These are phyloP conservation scores for Lipomyces yamadae DNA, from an alignment of 805 yeast genomes.

Conservation along the genomic window DNA sequence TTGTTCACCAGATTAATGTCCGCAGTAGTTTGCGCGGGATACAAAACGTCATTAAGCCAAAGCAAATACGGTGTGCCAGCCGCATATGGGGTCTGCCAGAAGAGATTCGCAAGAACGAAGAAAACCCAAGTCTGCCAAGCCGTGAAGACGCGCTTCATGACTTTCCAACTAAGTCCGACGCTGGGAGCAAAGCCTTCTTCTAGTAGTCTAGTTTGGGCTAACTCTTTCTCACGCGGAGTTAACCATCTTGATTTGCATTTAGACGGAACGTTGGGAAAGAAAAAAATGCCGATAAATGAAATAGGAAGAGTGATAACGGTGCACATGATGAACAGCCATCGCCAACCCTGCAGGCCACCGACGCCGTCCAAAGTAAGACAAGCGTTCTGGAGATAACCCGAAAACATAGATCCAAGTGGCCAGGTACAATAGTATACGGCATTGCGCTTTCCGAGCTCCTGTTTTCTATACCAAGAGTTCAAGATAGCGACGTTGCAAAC, in stretches of 20 bases:
- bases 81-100: constrained; percentile 36
- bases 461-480: constrained; percentile 63
- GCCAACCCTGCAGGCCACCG: constrained; percentile 60
- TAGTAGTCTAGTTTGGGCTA: constrained; percentile 37
- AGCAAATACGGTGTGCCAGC: constrained; percentile 32
- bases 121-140: constrained; percentile 34
- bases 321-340: constrained; percentile 68
- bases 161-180: constrained; percentile 9
- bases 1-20: constrained; percentile 20
- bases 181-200: constrained; percentile 34
- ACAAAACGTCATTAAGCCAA: constrained; percentile 22
- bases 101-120: constrained; percentile 26
- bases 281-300: constrained; percentile 47
- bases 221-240: constrained; percentile 38
- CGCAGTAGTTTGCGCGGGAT: not conserved
- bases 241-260: constrained; percentile 38
- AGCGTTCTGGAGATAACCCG: constrained; percentile 61
- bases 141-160: constrained; percentile 16
- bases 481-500: constrained; percentile 51
- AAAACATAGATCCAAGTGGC: constrained; percentile 51
- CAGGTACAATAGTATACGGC: constrained; percentile 51
- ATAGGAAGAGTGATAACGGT: constrained; percentile 49
- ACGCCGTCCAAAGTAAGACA: constrained; percentile 53
- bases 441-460: constrained; percentile 56
- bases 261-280: constrained; percentile 56